A percentile compares a stretch with the other conserved stretches of the same genome.
These are phyloP conservation scores for Arthrobotrys sphaeroides DNA, from an alignment of 2,329 filamentous ascomycete genomes.

Conservation along the genomic window DNA sequence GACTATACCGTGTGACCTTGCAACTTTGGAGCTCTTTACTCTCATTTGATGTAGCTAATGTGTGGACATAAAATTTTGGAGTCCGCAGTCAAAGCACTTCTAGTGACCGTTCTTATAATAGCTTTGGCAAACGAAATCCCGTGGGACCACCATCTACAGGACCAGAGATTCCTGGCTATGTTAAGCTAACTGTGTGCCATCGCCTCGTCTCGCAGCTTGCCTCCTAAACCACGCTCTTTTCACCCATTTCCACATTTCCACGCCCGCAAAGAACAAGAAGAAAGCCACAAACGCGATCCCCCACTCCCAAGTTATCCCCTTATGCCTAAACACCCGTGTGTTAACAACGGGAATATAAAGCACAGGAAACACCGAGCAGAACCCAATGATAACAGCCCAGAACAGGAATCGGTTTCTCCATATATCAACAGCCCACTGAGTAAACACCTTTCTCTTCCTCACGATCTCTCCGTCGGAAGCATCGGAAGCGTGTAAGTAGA, in stretches of 20 bases:
- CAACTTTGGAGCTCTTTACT: too few species aligned
- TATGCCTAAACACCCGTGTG: constrained; percentile 73
- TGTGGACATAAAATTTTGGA: too few species aligned
- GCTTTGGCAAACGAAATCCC: too few species aligned
- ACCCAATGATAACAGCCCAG: constrained; percentile 70
- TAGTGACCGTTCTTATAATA: too few species aligned
- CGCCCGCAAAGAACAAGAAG: constrained; percentile 69
- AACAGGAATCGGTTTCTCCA: constrained; percentile 75
- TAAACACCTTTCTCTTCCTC: constrained; percentile 61
- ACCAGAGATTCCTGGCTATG: not conserved
- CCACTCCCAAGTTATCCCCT: constrained; percentile 76
- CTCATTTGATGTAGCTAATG: too few species aligned
- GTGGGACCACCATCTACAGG: too few species aligned
- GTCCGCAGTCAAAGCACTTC: too few species aligned
- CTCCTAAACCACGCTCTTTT: constrained; percentile 65
- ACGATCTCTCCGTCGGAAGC: constrained; percentile 60
- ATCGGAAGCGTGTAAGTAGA: constrained; percentile 74
- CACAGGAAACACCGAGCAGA: constrained; percentile 70
- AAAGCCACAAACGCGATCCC: constrained; percentile 71
- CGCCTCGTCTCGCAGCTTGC: not conserved
- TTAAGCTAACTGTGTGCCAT: not conserved
- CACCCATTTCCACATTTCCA: constrained; percentile 75
- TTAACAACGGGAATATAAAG: constrained; percentile 76
- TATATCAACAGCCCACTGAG: constrained; percentile 71
- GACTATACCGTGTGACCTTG: too few species aligned